A percentile compares a stretch with the other conserved stretches of the same genome.
phyloP scores from a whole-genome alignment of 2,329 filamentous ascomycete genomes.

The Penicillium verrucosum region DNA sequence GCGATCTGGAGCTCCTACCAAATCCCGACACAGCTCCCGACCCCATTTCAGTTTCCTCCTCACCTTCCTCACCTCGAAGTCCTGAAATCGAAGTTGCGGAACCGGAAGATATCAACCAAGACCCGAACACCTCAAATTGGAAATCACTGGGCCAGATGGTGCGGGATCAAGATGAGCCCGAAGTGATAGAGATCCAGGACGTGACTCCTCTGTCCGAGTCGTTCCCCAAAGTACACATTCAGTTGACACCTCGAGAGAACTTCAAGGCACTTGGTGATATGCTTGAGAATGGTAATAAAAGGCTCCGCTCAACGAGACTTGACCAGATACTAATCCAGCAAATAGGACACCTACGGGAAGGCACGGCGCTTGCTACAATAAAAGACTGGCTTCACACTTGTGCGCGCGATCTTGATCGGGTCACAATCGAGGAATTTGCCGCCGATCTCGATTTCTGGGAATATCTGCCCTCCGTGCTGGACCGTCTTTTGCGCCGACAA shows the following conservation, averaged over 20 bases:
- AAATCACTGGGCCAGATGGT: slow-evolving; percentile 36
- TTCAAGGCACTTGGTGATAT: slow-evolving; percentile 32
- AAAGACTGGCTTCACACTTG: slow-evolving; percentile 46
- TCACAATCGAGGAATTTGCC: slow-evolving; percentile 35
- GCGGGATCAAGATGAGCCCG: slow-evolving; percentile 29
- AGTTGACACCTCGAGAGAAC: slow-evolving; percentile 31
- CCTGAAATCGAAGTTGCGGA: slow-evolving; percentile 51
- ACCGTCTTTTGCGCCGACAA: slow-evolving; percentile 40
- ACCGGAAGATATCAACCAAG: slow-evolving; percentile 49
- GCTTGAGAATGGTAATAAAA: slow-evolving; percentile 38
- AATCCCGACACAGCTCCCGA: slow-evolving; percentile 23
- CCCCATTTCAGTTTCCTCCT: slow-evolving; percentile 43
- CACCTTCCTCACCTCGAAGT: slow-evolving; percentile 38
- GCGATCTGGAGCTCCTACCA: slow-evolving; percentile 8
- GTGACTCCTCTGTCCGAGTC: slow-evolving; percentile 31
- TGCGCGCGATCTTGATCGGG: slow-evolving; percentile 30
- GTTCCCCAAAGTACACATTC: slow-evolving; percentile 37
- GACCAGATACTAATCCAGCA: slow-evolving; percentile 2
- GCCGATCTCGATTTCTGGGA: slow-evolving; percentile 48
- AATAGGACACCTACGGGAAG: slow-evolving; percentile 33
- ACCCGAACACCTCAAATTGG: slow-evolving; percentile 46
- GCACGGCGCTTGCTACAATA: slow-evolving; percentile 33
- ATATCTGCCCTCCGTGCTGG: slow-evolving; percentile 40
- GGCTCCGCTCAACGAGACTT: background rate
- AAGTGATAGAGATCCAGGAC: slow-evolving; percentile 37